A percentile compares a stretch with the other conserved stretches of the same genome.
These are phyloP conservation scores for Coemansia erecta DNA, from an alignment of 192 early-diverging fungal genomes.

Conservation along the genomic window DNA sequence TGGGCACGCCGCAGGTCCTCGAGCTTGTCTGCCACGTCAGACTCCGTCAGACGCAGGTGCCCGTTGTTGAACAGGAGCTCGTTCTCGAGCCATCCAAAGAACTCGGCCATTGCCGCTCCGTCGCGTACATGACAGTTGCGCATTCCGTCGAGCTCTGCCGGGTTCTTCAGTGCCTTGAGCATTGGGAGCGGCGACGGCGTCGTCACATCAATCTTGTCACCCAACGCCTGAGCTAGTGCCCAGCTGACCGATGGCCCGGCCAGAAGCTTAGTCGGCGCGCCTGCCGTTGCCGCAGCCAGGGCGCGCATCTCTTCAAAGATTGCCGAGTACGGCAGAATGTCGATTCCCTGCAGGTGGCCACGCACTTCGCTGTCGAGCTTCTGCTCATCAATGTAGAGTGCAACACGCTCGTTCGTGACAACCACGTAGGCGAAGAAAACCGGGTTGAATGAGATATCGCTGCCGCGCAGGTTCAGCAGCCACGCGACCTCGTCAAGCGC, in stretches of 20 bases:
- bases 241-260: conserved; percentile 67
- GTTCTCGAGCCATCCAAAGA: conserved; percentile 94
- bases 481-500: conserved; percentile 96
- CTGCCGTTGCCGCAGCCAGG: conserved; percentile 21
- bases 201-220: conserved; percentile 55
- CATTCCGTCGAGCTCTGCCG: conserved; percentile 87
- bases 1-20: conserved; percentile 76
- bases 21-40: conserved; percentile 80
- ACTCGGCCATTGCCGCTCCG: conserved; percentile 77
- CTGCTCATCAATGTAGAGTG: conserved; percentile 73
- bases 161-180: conserved; percentile 93
- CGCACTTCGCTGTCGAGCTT: conserved; percentile 66
- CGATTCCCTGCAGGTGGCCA: conserved; percentile 64
- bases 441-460: conserved; percentile 93
- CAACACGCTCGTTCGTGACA: conserved; percentile 65
- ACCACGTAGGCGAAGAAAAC: conserved; percentile 94
- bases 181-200: conserved; percentile 67
- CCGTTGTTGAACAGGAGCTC: conserved; percentile 70
- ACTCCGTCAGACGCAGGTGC: conserved; percentile 69
- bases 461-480: conserved; percentile 96
- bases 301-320: conserved; percentile 74
- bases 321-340: conserved; percentile 67
- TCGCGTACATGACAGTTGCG: conserved; percentile 88
- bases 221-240: conserved; percentile 70
- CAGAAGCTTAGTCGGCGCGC: conserved; percentile 55